Conservation (phyloP, 192 early-diverging fungal genomes). For the Coemansia sp. region DNA sequence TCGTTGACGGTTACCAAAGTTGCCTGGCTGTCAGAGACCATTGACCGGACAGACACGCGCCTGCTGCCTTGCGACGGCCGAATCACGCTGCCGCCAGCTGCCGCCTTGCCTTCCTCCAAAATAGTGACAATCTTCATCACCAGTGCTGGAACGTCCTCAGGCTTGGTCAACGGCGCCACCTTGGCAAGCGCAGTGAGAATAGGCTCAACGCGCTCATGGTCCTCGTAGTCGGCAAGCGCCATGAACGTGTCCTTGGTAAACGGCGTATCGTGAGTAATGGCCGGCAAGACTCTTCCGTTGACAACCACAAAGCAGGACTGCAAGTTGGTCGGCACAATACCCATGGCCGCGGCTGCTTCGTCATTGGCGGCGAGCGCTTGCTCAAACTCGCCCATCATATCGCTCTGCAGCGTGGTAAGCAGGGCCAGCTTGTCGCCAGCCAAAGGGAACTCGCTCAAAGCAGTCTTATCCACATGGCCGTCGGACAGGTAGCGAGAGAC, state of each 20-base stretch:
- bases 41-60: constrained; percentile 12
- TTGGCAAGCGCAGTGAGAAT: constrained; percentile 18
- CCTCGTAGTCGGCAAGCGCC: constrained; percentile 61
- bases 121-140: constrained; percentile 24
- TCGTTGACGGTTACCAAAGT: constrained; percentile 13
- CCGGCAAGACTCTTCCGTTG: constrained; percentile 61
- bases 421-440: constrained; percentile 3
- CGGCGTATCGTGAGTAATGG: constrained; percentile 30
- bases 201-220: constrained; percentile 46
- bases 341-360: constrained; percentile 2
- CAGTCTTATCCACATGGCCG: not conserved
- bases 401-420: not conserved
- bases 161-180: not conserved
- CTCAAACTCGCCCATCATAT: constrained; percentile 24
- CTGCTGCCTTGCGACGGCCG: constrained; percentile 3
- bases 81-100: constrained; percentile 21
- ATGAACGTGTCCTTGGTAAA: constrained; percentile 62
- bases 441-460: not conserved
- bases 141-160: not conserved
- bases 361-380: constrained; percentile 15
- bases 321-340: constrained; percentile 10
- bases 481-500: constrained; percentile 2
- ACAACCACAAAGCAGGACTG: constrained; percentile 49
- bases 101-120: constrained; percentile 20
- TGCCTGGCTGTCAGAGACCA: constrained; percentile 4